phyloP scores from a whole-genome alignment of 768 basidiomycete species.

The Hericium rajendrae region DNA sequence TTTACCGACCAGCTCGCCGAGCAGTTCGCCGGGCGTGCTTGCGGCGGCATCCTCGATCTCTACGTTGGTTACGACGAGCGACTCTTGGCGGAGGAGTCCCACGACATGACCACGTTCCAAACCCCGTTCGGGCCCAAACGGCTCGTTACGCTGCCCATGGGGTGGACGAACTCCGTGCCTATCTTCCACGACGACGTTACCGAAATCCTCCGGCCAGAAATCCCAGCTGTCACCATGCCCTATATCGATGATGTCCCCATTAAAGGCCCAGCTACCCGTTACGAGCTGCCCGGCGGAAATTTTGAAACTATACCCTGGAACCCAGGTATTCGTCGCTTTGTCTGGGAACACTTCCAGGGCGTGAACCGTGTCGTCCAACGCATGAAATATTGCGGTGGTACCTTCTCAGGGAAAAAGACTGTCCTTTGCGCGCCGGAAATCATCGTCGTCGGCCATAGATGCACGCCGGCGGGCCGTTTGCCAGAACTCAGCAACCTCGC shows the following conservation, averaged over 20 bases:
- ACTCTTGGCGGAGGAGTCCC: too few species aligned
- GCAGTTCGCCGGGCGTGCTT: too few species aligned
- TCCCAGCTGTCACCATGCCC: constrained; percentile 14
- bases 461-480: constrained; percentile 24
- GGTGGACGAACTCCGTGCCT: too few species aligned
- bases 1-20: too few species aligned
- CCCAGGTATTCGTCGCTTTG: constrained; percentile 25
- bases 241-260: constrained; percentile 33
- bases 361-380: constrained; percentile 28
- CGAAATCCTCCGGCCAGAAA: too few species aligned
- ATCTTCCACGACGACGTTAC: too few species aligned
- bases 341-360: constrained; percentile 30
- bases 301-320: constrained; percentile 30
- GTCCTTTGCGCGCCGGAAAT: constrained; percentile 20
- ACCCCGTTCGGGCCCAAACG: too few species aligned
- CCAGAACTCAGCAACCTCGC: constrained; percentile 19
- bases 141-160: too few species aligned
- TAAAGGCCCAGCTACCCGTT: constrained; percentile 24
- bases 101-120: too few species aligned
- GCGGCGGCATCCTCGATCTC: too few species aligned
- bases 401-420: constrained; percentile 28
- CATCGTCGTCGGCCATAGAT: constrained; percentile 28
- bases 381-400: constrained; percentile 27
- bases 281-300: constrained; percentile 18
- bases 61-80: too few species aligned